Percentiles rank a stretch among this genome's conserved stretches.
phyloP scores from a whole-genome alignment of 768 basidiomycete species.

The Suillus ampliporus region DNA sequence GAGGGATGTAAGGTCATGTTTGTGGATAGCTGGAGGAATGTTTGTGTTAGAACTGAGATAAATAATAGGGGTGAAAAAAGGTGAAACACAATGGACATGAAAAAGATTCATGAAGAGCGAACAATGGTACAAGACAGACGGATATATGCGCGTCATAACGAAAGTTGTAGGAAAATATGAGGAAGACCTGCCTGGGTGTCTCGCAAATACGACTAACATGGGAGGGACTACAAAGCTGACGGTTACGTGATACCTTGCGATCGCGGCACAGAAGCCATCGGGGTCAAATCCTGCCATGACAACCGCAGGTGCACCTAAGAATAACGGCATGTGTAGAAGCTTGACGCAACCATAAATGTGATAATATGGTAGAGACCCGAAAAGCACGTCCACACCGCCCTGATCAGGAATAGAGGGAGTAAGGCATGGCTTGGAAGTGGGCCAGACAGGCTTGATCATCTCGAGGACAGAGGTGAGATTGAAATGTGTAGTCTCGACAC shows the following conservation, averaged over 20 bases:
- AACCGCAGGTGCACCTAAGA: constrained; percentile 54
- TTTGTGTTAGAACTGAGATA: constrained; percentile 2
- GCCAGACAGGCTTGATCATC: constrained; percentile 54
- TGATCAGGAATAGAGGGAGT: constrained; percentile 17
- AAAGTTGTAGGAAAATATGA: background rate
- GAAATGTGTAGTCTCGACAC: constrained; percentile 68
- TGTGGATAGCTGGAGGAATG: constrained; percentile 53
- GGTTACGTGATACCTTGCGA: constrained; percentile 70
- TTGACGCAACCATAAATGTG: constrained; percentile 65
- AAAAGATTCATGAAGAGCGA: background rate
- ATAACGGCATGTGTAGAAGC: constrained; percentile 63
- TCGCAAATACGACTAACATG: constrained; percentile 75
- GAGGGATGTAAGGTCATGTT: constrained; percentile 71
- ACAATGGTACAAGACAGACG: background rate
- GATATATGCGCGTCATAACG: background rate
- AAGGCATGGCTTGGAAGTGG: constrained; percentile 38
- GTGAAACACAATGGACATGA: background rate
- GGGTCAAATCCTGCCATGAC: constrained; percentile 78
- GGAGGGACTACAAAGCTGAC: constrained; percentile 75
- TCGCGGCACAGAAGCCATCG: constrained; percentile 61
- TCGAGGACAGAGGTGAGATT: constrained; percentile 68
- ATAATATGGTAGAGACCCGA: constrained; percentile 69
- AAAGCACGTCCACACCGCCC: constrained; percentile 48
- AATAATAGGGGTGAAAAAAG: background rate
- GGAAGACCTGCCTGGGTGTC: constrained; percentile 63